phyloP scores from a whole-genome alignment of 305 asterid genomes.

The Fraxinus paxiana region DNA sequence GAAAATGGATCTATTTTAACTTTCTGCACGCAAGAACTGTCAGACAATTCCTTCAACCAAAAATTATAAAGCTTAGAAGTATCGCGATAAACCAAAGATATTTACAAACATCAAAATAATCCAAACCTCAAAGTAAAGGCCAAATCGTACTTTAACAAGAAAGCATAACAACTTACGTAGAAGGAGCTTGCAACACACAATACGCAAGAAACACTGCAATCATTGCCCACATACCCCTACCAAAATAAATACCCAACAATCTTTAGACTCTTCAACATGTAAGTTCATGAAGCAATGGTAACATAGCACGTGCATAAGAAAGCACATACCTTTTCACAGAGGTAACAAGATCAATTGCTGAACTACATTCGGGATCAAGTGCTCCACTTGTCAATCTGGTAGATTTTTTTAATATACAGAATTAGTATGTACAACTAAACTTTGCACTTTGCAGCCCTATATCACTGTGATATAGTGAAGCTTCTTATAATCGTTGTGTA shows the following conservation, averaged over 20 bases:
- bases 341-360: slow-evolving; percentile 48
- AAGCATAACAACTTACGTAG: slow-evolving; percentile 65
- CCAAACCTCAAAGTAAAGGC: neutral
- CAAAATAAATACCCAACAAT: slow-evolving; percentile 1
- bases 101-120: neutral
- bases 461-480: neutral
- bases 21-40: neutral
- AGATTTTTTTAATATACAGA: slow-evolving; percentile 16
- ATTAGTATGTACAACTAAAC: slow-evolving; percentile 1
- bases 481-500: neutral
- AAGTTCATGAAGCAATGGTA: neutral
- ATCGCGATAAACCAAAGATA: neutral
- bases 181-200: slow-evolving; percentile 93
- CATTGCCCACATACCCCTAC: slow-evolving; percentile 97
- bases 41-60: neutral
- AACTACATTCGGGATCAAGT: slow-evolving; percentile 70
- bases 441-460: neutral
- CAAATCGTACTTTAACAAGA: neutral
- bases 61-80: neutral
- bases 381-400: slow-evolving; percentile 94
- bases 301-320: neutral
- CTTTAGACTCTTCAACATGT: neutral
- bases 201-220: slow-evolving; percentile 85
- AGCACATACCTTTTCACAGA: slow-evolving; percentile 74
- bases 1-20: neutral